Base-by-base conservation (phyloP, 2,329 filamentous ascomycete genomes). In the Didymella lethalis region DNA sequence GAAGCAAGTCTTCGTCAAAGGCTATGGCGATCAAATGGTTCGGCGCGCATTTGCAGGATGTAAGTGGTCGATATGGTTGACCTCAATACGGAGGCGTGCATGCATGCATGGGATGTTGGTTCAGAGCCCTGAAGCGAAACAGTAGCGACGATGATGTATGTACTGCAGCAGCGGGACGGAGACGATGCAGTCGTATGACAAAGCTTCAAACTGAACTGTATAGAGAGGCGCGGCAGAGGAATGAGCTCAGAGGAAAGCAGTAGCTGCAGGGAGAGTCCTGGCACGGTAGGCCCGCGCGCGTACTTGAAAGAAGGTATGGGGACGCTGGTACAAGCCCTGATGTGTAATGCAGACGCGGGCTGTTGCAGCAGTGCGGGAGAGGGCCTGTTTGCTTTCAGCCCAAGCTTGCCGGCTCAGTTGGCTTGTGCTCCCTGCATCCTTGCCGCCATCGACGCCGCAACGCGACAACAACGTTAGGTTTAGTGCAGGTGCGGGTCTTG, bases 31-130 rank as follows among this genome's bases (percentile, higher is more conserved):
- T 60, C 56, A 65, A 66, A 59, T 64, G 47, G 63, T 65, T 63
- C 63, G 64, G 58, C 64, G 66, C 61, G 70, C 74, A 75, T 76
- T 66, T 74, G 74, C 70, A 65, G 61, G 50, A 62, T 69, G 70
- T 70, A 67, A 67, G 68, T 69, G 63, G 67, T 66, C 53, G 70
- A 64, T 54, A 66, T 70, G 63, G 65, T 67, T 68, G 68, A 72
- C 60, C 65, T 75, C 70, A 72, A 64, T 62, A 58, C 57, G 66
- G 68, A 64, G 61, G 70, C 63, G 67, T 66, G 75, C 73, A 75
- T 77, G 73, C 75, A 77, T 77, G 75, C 75, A 77, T 75, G 67
- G 71, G 67, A 62, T 59, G 70, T 62, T 56, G 65, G 48, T 56
- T 69, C 62, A 63, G 69, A 68, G 71, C 70, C 69, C 67, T 72